These are phyloP conservation scores for Cryphonectria parasitica DNA, from an alignment of 2,329 filamentous ascomycete genomes.

Conservation along the genomic window DNA sequence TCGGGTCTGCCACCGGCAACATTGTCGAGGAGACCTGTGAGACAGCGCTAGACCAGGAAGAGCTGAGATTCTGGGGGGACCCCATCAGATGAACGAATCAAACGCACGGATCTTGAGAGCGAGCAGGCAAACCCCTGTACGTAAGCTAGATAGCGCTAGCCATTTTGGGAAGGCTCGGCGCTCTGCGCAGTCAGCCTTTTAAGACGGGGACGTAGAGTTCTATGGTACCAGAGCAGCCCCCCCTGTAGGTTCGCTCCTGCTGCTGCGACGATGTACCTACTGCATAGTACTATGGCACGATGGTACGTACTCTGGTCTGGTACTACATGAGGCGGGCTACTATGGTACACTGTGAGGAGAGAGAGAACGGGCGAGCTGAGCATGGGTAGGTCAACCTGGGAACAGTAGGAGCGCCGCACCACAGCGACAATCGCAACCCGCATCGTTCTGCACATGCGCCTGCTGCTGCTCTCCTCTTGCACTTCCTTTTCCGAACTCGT, in stretches of 20 bases:
- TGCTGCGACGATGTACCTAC: not conserved
- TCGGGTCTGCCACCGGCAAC: not conserved
- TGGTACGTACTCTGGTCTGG: slow-evolving; percentile 6
- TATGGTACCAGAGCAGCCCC: slow-evolving; percentile 2
- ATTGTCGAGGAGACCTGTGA: slow-evolving; percentile 1
- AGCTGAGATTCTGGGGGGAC: slow-evolving; percentile 9
- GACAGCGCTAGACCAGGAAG: slow-evolving; percentile 18
- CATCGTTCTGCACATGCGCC: slow-evolving; percentile 11
- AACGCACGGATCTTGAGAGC: not conserved
- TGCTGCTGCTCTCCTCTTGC: slow-evolving; percentile 1
- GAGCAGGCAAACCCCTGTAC: not conserved
- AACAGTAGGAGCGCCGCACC: slow-evolving; percentile 17
- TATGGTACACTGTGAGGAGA: slow-evolving; percentile 14
- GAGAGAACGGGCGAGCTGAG: not conserved
- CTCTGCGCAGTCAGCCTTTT: slow-evolving; percentile 13
- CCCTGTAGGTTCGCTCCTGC: not conserved
- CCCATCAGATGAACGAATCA: slow-evolving; percentile 9
- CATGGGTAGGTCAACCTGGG: slow-evolving; percentile 13
- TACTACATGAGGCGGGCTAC: slow-evolving; percentile 3
- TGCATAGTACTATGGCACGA: not conserved
- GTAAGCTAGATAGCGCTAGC: not conserved
- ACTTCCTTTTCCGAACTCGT: slow-evolving; percentile 20
- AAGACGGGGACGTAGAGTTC: not conserved
- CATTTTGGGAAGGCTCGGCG: slow-evolving; percentile 3
- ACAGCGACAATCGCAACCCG: slow-evolving; percentile 30